Evolutionary conservation across 164 flowering plant species (phyloP).

Genomic region (Amborella trichopoda): DNA sequence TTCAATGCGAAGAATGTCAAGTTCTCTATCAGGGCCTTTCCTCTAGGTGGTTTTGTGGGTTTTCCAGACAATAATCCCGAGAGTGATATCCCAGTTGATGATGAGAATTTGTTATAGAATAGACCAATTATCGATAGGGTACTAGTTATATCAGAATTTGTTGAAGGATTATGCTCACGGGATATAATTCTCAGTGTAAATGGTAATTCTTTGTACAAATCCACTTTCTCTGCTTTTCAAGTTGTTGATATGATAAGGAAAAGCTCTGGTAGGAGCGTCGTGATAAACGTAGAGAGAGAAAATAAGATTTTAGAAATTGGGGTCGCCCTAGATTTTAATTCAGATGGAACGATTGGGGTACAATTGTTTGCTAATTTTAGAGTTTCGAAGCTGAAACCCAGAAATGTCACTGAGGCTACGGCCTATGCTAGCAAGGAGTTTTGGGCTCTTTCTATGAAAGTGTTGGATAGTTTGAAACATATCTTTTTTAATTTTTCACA

Average conservation of each 20-base stretch:
- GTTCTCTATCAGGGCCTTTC: constrained; percentile 88
- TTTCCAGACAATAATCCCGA: constrained; percentile 99
- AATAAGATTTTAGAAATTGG: constrained; percentile 33
- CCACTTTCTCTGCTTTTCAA: constrained; percentile 41
- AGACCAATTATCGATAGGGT: constrained; percentile 79
- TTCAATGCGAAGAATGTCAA: constrained; percentile 85
- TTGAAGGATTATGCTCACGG: constrained; percentile 72
- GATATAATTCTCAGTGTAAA: constrained; percentile 69
- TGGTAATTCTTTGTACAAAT: constrained; percentile 41
- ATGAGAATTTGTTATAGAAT: constrained; percentile 73
- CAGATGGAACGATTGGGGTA: constrained; percentile 86
- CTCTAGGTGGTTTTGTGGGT: constrained; percentile 96
- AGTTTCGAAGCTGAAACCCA: constrained; percentile 39
- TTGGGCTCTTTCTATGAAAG: constrained; percentile 61
- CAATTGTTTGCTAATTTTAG: constrained; percentile 75
- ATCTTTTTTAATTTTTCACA: constrained; percentile 81
- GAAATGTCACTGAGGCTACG: constrained; percentile 40
- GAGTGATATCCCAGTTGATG: constrained; percentile 82
- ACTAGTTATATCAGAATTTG: constrained; percentile 86
- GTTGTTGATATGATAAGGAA: constrained; percentile 68
- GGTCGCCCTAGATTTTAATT: constrained; percentile 67
- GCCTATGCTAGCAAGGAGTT: constrained; percentile 55
- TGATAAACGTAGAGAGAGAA: constrained; percentile 56
- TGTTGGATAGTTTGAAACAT: constrained; percentile 75
- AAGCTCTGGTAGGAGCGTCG: constrained; percentile 52